Evolutionary conservation across 495 filamentous ascomycete species (phyloP), one percentile per base, ranked within the genome.

Genomic region (Penicillium taxi): DNA sequence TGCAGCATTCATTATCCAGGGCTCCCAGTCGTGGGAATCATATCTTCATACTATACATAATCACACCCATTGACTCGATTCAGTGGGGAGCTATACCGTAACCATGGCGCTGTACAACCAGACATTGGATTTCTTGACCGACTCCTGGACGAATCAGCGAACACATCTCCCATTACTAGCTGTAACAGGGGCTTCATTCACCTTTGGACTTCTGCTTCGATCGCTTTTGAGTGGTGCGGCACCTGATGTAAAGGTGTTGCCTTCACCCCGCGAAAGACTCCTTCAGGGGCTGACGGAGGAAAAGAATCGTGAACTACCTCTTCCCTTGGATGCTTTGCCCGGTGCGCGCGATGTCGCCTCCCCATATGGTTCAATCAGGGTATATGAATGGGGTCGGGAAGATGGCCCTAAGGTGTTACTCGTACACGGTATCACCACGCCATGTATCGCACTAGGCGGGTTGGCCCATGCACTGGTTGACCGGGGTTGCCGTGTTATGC

Each of bases 321-420:
- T 94, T 55, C 85, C 86, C 1, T 76, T 80, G 13, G 73, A 85
- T 55, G 68, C 77, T 19, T 70, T 87, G 16, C 89, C 86, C 0
- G 86, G 86, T 11, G 77, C 65, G 5, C 69, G 85, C 26, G 77
- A 88, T 60, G 80, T 94, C 14, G 55, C 68, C 3, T 84, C 76
- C 5, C 82, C 84, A 39, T 94, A 89, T 47, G 89, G 90, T 14
- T 77, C 70, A 17, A 80, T 87, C 17, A 66, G 84, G 24, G 82
- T 88, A 9, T 94, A 94, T 53, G 90, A 96, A 70, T 94, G 79
- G 69, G 90, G 90, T 6, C 86, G 86, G n/a, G 74, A 80, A 38
- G 56, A 75, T 33, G 89, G 88, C 3, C 63, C 70, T 14, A 94
- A 87, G 52, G 82, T 94, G 1, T 48, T 95, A 23, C 63, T 94